Evolutionary conservation across 2,329 filamentous ascomycete species (phyloP).

Genomic region (Harringtonia aguacate): DNA sequence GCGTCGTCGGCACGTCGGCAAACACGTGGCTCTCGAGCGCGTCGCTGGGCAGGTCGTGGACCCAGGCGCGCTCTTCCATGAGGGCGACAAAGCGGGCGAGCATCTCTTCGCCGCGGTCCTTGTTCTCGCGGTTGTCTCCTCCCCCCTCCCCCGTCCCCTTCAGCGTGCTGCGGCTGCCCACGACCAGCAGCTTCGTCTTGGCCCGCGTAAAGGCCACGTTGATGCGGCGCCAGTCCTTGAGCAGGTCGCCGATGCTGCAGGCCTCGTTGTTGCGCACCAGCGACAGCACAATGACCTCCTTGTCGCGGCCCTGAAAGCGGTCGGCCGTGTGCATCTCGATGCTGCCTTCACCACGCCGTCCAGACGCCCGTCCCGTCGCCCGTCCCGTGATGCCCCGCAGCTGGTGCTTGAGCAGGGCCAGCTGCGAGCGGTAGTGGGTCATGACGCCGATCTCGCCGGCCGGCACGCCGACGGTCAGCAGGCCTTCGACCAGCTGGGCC

Average conservation of each 20-base stretch:
- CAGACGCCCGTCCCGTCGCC: neutral
- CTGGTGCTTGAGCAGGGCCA: constrained; percentile 67
- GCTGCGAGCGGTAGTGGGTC: constrained; percentile 90
- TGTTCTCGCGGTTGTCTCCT: constrained; percentile 32
- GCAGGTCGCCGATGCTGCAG: constrained; percentile 75
- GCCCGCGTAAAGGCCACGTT: constrained; percentile 94
- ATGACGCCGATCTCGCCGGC: constrained; percentile 80
- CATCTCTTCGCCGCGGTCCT: constrained; percentile 42
- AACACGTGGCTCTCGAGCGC: constrained; percentile 61
- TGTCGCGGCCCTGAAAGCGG: constrained; percentile 92
- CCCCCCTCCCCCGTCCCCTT: constrained; percentile 14
- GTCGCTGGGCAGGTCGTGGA: constrained; percentile 57
- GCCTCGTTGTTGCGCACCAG: constrained; percentile 81
- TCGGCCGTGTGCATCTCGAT: constrained; percentile 97
- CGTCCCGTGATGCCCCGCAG: constrained; percentile 37
- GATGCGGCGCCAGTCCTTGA: constrained; percentile 85
- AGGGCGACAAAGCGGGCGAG: constrained; percentile 64
- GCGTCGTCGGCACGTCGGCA: constrained; percentile 31
- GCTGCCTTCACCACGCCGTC: constrained; percentile 19
- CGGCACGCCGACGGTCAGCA: constrained; percentile 66
- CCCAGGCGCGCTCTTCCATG: constrained; percentile 71
- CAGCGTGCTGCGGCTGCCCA: constrained; percentile 74
- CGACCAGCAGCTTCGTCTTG: constrained; percentile 79
- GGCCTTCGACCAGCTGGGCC: constrained; percentile 66
- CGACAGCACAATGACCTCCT: constrained; percentile 79